These are phyloP conservation scores for Phytophthora aleatoria DNA, from an alignment of 352 stramenopile genomes.

Conservation along the genomic window DNA sequence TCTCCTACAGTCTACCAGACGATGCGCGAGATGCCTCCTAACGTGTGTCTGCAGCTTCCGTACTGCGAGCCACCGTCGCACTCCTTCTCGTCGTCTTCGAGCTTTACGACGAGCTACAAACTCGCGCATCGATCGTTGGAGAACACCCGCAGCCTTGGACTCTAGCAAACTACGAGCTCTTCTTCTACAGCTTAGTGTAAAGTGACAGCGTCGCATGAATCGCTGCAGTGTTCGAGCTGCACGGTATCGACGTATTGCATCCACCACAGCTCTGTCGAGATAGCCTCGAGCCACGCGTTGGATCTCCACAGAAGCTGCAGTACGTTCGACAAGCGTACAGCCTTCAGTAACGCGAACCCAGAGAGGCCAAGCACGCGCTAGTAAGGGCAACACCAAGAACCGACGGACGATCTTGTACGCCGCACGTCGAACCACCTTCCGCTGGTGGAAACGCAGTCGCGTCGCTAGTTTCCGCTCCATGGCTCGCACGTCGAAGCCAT, in stretches of 20 bases:
- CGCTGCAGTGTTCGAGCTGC: conserved; percentile 35
- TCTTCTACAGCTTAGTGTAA: conserved; percentile 21
- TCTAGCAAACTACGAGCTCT: conserved; percentile 19
- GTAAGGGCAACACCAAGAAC: conserved; percentile 40
- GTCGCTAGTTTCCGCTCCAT: conserved; percentile 54
- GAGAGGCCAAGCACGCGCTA: conserved; percentile 38
- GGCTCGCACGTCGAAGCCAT: conserved; percentile 53
- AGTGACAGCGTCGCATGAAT: conserved; percentile 39
- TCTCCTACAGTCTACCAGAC: neutral
- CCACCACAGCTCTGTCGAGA: conserved; percentile 13
- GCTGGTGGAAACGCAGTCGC: conserved; percentile 45
- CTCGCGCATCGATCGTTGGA: conserved; percentile 41
- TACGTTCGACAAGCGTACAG: conserved; percentile 25
- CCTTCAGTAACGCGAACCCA: conserved; percentile 30
- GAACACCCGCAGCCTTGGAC: conserved; percentile 20
- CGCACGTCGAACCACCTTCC: conserved; percentile 31
- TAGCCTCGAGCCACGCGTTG: conserved; percentile 45
- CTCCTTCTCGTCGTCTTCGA: conserved; percentile 20
- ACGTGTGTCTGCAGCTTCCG: conserved; percentile 49
- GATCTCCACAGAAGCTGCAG: conserved; percentile 42
- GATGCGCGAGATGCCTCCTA: conserved; percentile 41
- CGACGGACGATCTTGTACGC: conserved; percentile 45
- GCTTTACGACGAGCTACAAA: conserved; percentile 35
- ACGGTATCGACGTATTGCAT: conserved; percentile 27
- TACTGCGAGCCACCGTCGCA: conserved; percentile 46